Conservation (phyloP, 2,329 filamentous ascomycete species). For the Microthyrium microscopicum region DNA sequence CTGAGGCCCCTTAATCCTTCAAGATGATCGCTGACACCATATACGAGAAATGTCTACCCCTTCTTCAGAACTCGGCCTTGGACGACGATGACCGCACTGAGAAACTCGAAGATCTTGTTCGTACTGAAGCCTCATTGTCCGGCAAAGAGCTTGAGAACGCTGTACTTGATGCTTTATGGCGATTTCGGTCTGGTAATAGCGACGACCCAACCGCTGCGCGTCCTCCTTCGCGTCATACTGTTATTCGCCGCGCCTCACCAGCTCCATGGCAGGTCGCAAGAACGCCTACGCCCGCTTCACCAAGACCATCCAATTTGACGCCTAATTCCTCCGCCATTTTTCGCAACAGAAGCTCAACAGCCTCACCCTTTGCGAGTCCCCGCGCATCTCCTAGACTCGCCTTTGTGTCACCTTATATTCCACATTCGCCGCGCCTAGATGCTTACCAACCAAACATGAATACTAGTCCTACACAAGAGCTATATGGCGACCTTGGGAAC, state of each 20-base stretch:
- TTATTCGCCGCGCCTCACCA: conserved; percentile 79
- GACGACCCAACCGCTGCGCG: conserved; percentile 53
- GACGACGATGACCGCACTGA: conserved; percentile 95
- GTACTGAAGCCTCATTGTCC: conserved; percentile 57
- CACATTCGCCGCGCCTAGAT: conserved; percentile 84
- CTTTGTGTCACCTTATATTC: conserved; percentile 65
- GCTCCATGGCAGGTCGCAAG: conserved; percentile 76
- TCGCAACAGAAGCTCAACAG: conserved; percentile 58
- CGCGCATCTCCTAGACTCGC: conserved; percentile 82
- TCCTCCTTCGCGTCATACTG: conserved; percentile 74
- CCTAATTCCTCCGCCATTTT: conserved; percentile 57
- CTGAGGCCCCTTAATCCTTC: no score
- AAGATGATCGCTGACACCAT: conserved; percentile 84
- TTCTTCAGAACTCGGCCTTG: conserved; percentile 65
- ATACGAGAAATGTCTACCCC: conserved; percentile 78
- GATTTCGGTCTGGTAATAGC: conserved; percentile 45
- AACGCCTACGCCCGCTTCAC: conserved; percentile 65
- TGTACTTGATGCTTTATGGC: conserved; percentile 80
- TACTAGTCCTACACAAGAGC: conserved; percentile 59
- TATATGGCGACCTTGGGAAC: conserved; percentile 77
- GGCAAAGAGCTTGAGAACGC: conserved; percentile 75
- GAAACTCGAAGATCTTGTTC: conserved; percentile 70
- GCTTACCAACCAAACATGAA: conserved; percentile 85
- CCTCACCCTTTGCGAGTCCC: conserved; percentile 85
- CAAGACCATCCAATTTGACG: conserved; percentile 65